Percentiles rank a stretch among this genome's conserved stretches.
Conservation (phyloP, 306 rosid species). For the Neltuma alba region DNA sequence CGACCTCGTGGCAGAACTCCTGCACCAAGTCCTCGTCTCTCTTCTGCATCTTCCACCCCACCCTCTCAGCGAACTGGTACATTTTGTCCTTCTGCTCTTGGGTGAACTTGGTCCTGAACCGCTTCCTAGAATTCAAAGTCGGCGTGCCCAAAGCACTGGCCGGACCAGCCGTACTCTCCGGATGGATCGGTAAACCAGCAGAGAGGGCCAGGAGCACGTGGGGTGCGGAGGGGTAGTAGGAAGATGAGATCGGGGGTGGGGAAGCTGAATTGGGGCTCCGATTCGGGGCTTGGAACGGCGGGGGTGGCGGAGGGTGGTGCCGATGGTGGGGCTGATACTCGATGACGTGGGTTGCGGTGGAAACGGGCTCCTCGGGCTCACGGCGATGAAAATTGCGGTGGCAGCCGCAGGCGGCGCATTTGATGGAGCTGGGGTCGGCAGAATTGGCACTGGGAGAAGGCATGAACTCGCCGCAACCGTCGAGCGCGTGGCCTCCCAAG, state of each 20-base stretch:
- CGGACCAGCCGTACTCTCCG: constrained; percentile 49
- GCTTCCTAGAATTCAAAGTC: constrained; percentile 40
- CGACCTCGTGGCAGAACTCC: constrained; percentile 55
- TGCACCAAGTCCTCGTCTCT: constrained; percentile 52
- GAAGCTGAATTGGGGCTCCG: constrained; percentile 85
- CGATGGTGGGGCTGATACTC: constrained; percentile 91
- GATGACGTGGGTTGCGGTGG: constrained; percentile 55
- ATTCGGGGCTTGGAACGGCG: constrained; percentile 40
- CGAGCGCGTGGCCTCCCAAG: constrained; percentile 85
- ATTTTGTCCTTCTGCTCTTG: constrained; percentile 71
- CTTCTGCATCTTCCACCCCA: constrained; percentile 79
- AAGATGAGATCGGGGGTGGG: constrained; percentile 95
- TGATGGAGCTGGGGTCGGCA: constrained; percentile 76
- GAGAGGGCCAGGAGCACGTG: constrained; percentile 92
- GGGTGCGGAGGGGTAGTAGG: constrained; percentile 90
- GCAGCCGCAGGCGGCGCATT: no score
- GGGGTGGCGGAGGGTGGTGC: constrained; percentile 64
- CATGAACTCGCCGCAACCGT: constrained; percentile 98
- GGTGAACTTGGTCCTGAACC: constrained; percentile 62
- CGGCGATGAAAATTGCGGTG: no score
- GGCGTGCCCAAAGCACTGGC: constrained; percentile 22
- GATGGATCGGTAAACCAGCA: constrained; percentile 44
- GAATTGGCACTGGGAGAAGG: constrained; percentile 64
- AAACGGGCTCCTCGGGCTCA: constrained; percentile 68
- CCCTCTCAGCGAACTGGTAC: constrained; percentile 60